Conservation (phyloP, 352 stramenopile species). For the Plasmopara muralis region DNA sequence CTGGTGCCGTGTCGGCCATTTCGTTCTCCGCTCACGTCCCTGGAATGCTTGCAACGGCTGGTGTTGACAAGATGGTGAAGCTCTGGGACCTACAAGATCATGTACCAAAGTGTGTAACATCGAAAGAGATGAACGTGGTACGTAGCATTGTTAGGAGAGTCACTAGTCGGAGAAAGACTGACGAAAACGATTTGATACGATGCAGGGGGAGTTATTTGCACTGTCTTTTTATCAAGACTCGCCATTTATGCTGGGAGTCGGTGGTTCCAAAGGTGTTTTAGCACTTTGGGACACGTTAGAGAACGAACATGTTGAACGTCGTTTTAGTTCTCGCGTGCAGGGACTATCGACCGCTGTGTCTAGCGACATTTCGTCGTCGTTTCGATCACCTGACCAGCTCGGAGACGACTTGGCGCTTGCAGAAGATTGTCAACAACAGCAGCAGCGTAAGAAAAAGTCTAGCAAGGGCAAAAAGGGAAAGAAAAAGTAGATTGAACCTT, state of each 20-base stretch:
- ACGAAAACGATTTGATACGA: slow-evolving; percentile 7
- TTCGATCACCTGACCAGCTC: slow-evolving; percentile 65
- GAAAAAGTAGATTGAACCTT: slow-evolving; percentile 26
- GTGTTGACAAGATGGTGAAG: slow-evolving; percentile 97
- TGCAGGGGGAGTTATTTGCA: slow-evolving; percentile 85
- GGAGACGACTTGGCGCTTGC: slow-evolving; percentile 69
- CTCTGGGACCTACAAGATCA: slow-evolving; percentile 92
- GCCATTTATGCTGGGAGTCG: slow-evolving; percentile 86
- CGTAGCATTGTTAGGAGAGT: slow-evolving; percentile 21
- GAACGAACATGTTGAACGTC: slow-evolving; percentile 77
- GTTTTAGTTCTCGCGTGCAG: slow-evolving; percentile 73
- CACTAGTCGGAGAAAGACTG: not conserved
- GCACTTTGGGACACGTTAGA: slow-evolving; percentile 88
- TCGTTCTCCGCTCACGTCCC: slow-evolving; percentile 82
- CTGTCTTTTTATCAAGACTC: slow-evolving; percentile 86
- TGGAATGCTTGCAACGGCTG: slow-evolving; percentile 93
- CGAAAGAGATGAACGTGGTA: slow-evolving; percentile 91
- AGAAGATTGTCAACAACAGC: slow-evolving; percentile 53
- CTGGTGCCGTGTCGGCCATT: slow-evolving; percentile 78
- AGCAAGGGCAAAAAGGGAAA: slow-evolving; percentile 32
- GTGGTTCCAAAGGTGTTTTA: slow-evolving; percentile 81
- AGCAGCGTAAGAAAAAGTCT: slow-evolving; percentile 47
- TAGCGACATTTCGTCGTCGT: slow-evolving; percentile 60
- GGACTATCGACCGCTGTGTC: slow-evolving; percentile 19
- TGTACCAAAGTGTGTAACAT: slow-evolving; percentile 70